These are phyloP conservation scores for Scheffersomyces segobiensis DNA, from an alignment of 1,139 yeast genomes.

Conservation along the genomic window DNA sequence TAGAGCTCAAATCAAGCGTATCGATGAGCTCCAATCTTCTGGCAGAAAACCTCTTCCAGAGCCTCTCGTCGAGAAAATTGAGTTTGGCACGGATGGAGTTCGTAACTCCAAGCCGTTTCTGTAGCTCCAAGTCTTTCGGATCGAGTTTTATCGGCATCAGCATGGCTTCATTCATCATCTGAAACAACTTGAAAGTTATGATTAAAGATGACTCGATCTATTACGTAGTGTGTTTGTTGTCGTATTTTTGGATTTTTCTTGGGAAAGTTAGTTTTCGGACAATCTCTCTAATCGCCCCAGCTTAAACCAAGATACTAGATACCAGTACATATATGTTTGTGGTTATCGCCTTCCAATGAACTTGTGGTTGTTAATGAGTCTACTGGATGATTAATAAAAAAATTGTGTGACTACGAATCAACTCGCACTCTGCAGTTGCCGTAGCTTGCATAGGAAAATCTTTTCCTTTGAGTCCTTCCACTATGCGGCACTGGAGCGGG, in stretches of 20 bases:
- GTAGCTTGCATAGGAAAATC: neutral
- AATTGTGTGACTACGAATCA: conserved; percentile 13
- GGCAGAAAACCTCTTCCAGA: conserved; percentile 89
- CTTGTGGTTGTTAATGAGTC: neutral
- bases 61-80: conserved; percentile 73
- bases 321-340: neutral
- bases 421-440: neutral
- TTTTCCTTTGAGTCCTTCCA: neutral
- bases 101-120: conserved; percentile 60
- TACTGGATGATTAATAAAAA: conserved; percentile 1
- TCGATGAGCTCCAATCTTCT: conserved; percentile 87
- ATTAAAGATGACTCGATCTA: conserved; percentile 1
- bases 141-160: neutral
- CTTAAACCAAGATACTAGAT: neutral
- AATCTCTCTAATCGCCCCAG: neutral
- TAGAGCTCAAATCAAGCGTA: conserved; percentile 68
- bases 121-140: conserved; percentile 4
- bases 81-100: conserved; percentile 72
- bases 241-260: neutral
- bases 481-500: neutral
- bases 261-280: neutral
- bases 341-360: neutral
- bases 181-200: conserved; percentile 7
- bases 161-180: conserved; percentile 2
- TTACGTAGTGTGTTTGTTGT: neutral